Conservation (phyloP, 768 basidiomycete species). For the Tylopilus felleus region DNA sequence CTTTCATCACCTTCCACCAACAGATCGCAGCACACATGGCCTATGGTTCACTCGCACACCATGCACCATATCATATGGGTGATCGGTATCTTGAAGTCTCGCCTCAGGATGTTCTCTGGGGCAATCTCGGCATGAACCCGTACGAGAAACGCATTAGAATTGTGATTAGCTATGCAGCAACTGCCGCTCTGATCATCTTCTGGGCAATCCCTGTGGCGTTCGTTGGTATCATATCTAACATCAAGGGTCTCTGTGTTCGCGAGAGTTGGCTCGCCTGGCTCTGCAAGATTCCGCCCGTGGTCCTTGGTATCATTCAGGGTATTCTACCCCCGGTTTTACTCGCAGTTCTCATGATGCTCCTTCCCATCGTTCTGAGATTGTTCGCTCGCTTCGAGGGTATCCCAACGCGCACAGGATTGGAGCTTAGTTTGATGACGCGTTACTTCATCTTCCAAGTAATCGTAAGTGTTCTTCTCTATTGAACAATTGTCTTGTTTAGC, state of each 20-base stretch:
- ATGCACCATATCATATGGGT: slow-evolving; percentile 81
- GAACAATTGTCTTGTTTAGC: not conserved
- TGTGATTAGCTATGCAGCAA: slow-evolving; percentile 68
- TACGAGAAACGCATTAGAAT: slow-evolving; percentile 75
- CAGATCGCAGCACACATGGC: slow-evolving; percentile 94
- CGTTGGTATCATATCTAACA: slow-evolving; percentile 83
- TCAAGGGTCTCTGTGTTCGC: slow-evolving; percentile 60
- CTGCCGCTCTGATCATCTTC: slow-evolving; percentile 75
- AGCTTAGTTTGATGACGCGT: slow-evolving; percentile 88
- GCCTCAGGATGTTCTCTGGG: slow-evolving; percentile 90
- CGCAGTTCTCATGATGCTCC: slow-evolving; percentile 86
- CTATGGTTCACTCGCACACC: slow-evolving; percentile 67
- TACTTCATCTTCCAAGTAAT: slow-evolving; percentile 92
- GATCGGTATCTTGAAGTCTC: slow-evolving; percentile 75
- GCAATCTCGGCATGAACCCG: slow-evolving; percentile 83
- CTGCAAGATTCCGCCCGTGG: slow-evolving; percentile 57
- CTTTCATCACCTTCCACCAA: slow-evolving; percentile 87
- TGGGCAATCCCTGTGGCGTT: slow-evolving; percentile 90
- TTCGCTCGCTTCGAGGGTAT: slow-evolving; percentile 88
- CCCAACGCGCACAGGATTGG: slow-evolving; percentile 76
- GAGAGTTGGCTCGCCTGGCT: slow-evolving; percentile 82
- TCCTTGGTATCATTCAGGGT: slow-evolving; percentile 86
- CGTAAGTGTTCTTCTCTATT: slow-evolving; percentile 44
- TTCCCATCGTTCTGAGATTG: slow-evolving; percentile 79
- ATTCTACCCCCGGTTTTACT: slow-evolving; percentile 84